A percentile compares a stretch with the other conserved stretches of the same genome.
These are phyloP conservation scores for Rhizopogon vinicolor DNA, from an alignment of 768 basidiomycete genomes.

Conservation along the genomic window DNA sequence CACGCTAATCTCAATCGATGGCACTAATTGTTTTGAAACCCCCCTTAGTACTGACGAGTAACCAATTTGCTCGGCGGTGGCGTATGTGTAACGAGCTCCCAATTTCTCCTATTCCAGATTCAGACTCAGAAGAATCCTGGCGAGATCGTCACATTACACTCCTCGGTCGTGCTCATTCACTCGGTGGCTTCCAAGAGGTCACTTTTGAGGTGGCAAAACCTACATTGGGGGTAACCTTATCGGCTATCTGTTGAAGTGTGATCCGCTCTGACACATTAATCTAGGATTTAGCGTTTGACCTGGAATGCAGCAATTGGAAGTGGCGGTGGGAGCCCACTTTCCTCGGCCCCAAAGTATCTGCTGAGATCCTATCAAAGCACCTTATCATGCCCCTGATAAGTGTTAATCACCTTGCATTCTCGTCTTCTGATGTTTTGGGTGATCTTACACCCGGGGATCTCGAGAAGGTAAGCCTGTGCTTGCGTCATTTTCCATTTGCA, in stretches of 20 bases:
- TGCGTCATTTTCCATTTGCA: slow-evolving; percentile 3
- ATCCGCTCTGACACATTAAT: slow-evolving; percentile 9
- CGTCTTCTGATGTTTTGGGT: slow-evolving; percentile 51
- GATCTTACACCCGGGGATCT: slow-evolving; percentile 54
- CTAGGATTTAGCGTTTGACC: slow-evolving; percentile 64
- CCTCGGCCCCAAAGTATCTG: slow-evolving; percentile 57
- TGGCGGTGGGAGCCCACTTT: slow-evolving; percentile 79
- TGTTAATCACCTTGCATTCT: slow-evolving; percentile 62
- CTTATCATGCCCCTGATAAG: slow-evolving; percentile 75
- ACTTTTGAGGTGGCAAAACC: slow-evolving; percentile 59
- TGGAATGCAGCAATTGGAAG: slow-evolving; percentile 57
- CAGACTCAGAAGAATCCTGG: slow-evolving; percentile 59
- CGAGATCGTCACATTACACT: slow-evolving; percentile 48
- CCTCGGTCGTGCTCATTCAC: slow-evolving; percentile 54
- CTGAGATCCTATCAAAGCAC: slow-evolving; percentile 74
- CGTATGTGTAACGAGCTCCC: slow-evolving; percentile 45
- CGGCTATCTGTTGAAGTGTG: slow-evolving; percentile 1
- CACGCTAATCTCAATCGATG: slow-evolving; percentile 15
- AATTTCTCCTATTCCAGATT: slow-evolving; percentile 22
- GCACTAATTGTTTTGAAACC: slow-evolving; percentile 10
- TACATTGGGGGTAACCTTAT: slow-evolving; percentile 46
- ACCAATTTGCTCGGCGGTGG: slow-evolving; percentile 68
- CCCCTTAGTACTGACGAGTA: slow-evolving; percentile 45
- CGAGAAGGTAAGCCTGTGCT: slow-evolving; percentile 49
- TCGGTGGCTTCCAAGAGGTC: slow-evolving; percentile 53